Evolutionary conservation across 805 yeast species (phyloP).

Genomic region (Saccharomycopsis oosterbeekiorum): DNA sequence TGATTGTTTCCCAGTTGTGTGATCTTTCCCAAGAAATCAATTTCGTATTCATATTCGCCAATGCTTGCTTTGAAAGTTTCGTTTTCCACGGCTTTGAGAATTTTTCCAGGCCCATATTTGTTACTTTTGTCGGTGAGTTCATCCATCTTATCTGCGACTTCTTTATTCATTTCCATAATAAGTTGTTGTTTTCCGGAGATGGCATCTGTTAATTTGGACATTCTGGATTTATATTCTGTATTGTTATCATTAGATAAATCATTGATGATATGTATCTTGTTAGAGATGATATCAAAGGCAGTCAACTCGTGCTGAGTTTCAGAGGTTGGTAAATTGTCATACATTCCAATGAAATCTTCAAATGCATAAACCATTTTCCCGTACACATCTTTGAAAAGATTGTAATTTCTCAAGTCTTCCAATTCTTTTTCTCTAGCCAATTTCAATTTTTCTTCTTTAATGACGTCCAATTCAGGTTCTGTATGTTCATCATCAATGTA

Average conservation of each 20-base stretch:
- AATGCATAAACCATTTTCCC: conserved; percentile 1
- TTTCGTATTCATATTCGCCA: conserved; percentile 63
- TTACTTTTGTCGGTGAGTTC: conserved; percentile 21
- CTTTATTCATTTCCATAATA: conserved; percentile 17
- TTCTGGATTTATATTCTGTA: neutral
- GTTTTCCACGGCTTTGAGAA: conserved; percentile 48
- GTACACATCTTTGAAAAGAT: neutral
- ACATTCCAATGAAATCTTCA: conserved; percentile 17
- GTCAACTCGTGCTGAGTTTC: conserved; percentile 5
- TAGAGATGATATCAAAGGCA: conserved; percentile 7
- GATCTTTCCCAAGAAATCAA: conserved; percentile 48
- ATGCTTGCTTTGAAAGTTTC: conserved; percentile 38
- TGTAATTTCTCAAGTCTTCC: neutral
- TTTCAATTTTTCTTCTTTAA: conserved; percentile 4
- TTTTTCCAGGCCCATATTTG: conserved; percentile 52
- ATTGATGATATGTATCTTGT: conserved; percentile 9
- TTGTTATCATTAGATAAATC: conserved; percentile 12
- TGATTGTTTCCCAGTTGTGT: conserved; percentile 44
- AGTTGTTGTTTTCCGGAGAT: conserved; percentile 14
- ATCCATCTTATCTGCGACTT: conserved; percentile 16
- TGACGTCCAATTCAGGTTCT: conserved; percentile 3
- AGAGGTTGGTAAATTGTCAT: conserved; percentile 10
- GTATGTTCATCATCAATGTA: conserved; percentile 8
- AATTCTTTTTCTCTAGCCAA: neutral
- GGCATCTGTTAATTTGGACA: conserved; percentile 4